Evolutionary conservation across 106 monocot species (phyloP), one percentile per base, ranked within the genome.

Genomic region (Dendrobium catenatum): DNA sequence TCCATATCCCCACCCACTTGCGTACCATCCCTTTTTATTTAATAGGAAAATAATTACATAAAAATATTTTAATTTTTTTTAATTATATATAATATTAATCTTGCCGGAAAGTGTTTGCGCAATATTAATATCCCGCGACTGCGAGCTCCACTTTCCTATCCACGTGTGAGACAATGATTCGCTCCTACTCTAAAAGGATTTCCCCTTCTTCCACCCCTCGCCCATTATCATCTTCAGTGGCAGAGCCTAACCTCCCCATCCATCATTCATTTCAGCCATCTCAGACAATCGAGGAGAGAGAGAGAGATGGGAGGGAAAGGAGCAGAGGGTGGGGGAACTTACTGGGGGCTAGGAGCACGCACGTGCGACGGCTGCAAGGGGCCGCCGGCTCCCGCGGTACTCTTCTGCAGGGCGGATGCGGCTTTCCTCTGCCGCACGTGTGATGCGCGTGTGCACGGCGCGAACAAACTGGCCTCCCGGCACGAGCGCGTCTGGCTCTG

Each of bases 401-500:
- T 91, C 31, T 91, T 66, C 87, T 91, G 93, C 83, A 33, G 82
- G 7, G 82, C 87, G 4, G 91, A 91, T 76, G 70, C 81, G 7
- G 89, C 87, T 20, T 93, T 73, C 89, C 86, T 91, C 6, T 93
- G 93, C 84, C 81, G 76, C 79, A 56, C 84, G 58, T 93, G 90
- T 86, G 93, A 90, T 82, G 80, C 85, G 27, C 86, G 88, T 27
- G 83, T 84, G 27, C 89, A 92, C 89, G 55, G 66, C 40, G 81
- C 83, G 18, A 80, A 76, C 61, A 75, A 81, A 13, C 85, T 85
- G 4, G 77, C 90, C 5, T 77, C 85, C 22, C 81, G 72, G 22
- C 91, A 93, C 90, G 87, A 81, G 82, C 89, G 93, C 5, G 93
- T 93, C 31, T 86, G 85, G 86, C 78, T 91, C n/a, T 94, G 91